Base-by-base conservation (phyloP, 345 rosid genomes). In the Noccaea caerulescens region DNA sequence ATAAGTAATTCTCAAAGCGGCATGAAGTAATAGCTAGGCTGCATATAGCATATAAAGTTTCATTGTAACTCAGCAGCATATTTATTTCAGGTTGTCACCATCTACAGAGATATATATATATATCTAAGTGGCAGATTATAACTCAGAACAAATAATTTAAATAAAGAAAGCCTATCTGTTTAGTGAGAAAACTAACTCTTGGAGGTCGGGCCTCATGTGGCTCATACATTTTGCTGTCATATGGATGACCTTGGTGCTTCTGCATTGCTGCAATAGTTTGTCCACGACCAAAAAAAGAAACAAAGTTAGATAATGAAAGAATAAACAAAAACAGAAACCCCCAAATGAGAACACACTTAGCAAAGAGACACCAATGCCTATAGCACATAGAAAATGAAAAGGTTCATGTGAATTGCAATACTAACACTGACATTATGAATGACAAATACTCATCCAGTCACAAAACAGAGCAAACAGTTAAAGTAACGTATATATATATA, bases 161-260 rank as follows among this genome's bases (percentile, higher is more conserved):
- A 10, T 13, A 72, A 62, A 77, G 69, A 72, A 62, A 77, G 69
- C 54, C 72, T 23, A 77, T 53, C 25, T 72, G 32, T 39, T 69
- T 2, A 43, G 80, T 36, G 55, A 50, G 76, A 71, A 78, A 80
- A 83, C 91, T 65, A 80, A 91, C 99, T 75, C 89, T 89, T 82
- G 71, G 84, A 34, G 86, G 67, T 50, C 80, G 78, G 72, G 73
- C 79, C 64, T 85, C 84, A 59, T 68, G 90, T 39, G 78, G 82
- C 60, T 85, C 91, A 44, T 81, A 87, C 61, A 77, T 63, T 77
- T 90, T 88, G 76, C 81, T 80, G 54, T 86, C 96, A 63, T 85
- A 92, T 56, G 84, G 56, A 77, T 80, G 84, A 45, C 46, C 77
- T 8, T 69, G 39, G 43, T 72, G 88, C 78, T 82, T 84, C 58